A percentile compares a stretch with the other conserved stretches of the same genome.
phyloP scores from a whole-genome alignment of 1,139 yeast genomes.

The Yamadazyma blattariae region DNA sequence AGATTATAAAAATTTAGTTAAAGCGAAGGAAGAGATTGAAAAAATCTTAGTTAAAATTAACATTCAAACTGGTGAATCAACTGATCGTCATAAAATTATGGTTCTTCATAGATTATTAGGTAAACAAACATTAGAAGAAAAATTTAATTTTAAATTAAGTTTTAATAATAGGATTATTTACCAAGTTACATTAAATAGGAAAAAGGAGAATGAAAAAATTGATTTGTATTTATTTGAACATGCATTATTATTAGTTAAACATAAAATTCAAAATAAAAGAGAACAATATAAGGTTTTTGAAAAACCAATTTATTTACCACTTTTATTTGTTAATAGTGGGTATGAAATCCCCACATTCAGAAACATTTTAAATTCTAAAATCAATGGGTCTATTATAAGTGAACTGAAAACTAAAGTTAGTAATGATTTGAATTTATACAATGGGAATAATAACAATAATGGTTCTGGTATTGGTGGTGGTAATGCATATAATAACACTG shows the following conservation, averaged over 20 bases:
- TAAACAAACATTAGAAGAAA: slow-evolving; percentile 71
- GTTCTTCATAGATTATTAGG: slow-evolving; percentile 77
- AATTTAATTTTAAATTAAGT: slow-evolving; percentile 62
- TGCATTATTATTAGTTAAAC: slow-evolving; percentile 79
- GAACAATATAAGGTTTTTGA: slow-evolving; percentile 91
- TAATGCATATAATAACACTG: too few species aligned
- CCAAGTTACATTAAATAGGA: slow-evolving; percentile 67
- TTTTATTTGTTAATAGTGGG: slow-evolving; percentile 71
- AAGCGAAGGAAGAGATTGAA: slow-evolving; percentile 74
- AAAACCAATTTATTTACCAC: slow-evolving; percentile 87
- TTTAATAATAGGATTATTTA: slow-evolving; percentile 80
- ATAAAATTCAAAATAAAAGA: slow-evolving; percentile 82
- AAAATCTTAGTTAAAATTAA: slow-evolving; percentile 79
- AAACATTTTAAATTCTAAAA: slow-evolving; percentile 38
- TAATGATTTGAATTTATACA: too few species aligned
- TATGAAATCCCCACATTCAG: slow-evolving; percentile 72
- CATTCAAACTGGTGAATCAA: slow-evolving; percentile 89
- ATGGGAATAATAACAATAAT: too few species aligned
- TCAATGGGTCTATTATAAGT: slow-evolving; percentile 38
- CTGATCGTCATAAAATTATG: slow-evolving; percentile 87
- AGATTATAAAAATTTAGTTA: slow-evolving; percentile 67
- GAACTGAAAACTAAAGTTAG: slow-evolving; percentile 33
- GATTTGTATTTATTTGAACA: slow-evolving; percentile 88
- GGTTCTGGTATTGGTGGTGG: too few species aligned
- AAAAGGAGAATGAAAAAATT: slow-evolving; percentile 74